Evolutionary conservation across 768 basidiomycete genomes (phyloP), one percentile per base, ranked within the genome.

Genomic region (Amanita pallidorosea): DNA sequence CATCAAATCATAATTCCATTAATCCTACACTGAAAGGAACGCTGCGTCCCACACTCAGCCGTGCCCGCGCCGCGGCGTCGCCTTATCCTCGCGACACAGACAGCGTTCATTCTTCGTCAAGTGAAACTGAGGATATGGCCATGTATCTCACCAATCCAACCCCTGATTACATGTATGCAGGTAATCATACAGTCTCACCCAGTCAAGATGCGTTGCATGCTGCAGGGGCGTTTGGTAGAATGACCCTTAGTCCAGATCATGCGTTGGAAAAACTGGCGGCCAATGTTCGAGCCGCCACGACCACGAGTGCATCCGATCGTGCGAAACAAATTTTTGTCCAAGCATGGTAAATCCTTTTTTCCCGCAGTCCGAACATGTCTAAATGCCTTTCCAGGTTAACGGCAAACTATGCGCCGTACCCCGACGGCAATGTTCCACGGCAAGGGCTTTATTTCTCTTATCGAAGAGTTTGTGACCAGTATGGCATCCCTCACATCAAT

Each of bases 361-460:
- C 56, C 37, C 56, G 54, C 38, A 22, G 36, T 43, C 50, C 56
- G 20, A 54, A 55, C 56, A 47, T 53, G 37, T 33, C 45, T 8
- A 25, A 57, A 48, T 51, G 18, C 45, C 20, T 51, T 38, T 52
- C 44, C 53, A 92, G 89, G 89, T 67, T 92, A 53, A 86, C 83
- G 15, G 87, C 86, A 23, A 91, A 91, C 66, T 93, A 92, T 67
- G 86, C 88, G 4, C 85, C 88, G 11, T 91, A 89, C 65, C 87
- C 87, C 38, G 90, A 92, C 67, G 90, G 90, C 33, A 93, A 93
- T 65, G 92, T 94, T 33, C 88, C 92, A 41, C 82, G 92, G 47
- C 92, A 95, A 62, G 92, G 91, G 5, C 79, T 96, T 46, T 96
- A 94, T 67, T 89, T 90, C 63, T 94, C 91, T 31, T 96, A 94